Base-by-base conservation (phyloP, 176 grass and related monocot genomes). In the Juncus effusus region DNA sequence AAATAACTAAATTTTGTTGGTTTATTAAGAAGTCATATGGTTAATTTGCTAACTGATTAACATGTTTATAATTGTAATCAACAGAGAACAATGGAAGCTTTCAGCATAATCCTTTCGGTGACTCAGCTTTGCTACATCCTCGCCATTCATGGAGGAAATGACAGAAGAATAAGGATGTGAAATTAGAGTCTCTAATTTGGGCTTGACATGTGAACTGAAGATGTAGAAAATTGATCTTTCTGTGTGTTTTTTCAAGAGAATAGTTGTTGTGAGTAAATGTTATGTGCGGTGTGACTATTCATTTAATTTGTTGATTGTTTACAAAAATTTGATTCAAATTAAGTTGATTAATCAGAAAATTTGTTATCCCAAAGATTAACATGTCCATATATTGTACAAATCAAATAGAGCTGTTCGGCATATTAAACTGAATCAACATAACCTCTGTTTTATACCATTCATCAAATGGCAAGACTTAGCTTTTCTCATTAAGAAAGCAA, bases 71-170 rank as follows among this genome's bases (percentile, higher is more conserved):
- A 16, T 42, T 40, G 51, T 7, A 1, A 1, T 16, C 42, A 28
- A 37, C 85, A 97, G 94, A 87, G 75, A 42, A 89, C 80, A 45
- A 93, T 97, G 94, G 94, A 97, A 74, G 64, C 85, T 2, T 97
- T 93, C 79, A 75, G 77, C 36, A 93, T 97, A 59, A 80, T 84
- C 37, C 80, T 97, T 35, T 75, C 94, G 13, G 85, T 63, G 50
- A 97, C 83, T 42, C 88, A 97, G 68, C 66, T 97, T 38, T 16
- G 92, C 28, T 97, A 97, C 58, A 59, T 93, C 14, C 69, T 89
- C 16, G 75, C 60, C 3, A 97, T 97, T 42, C 83, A 82, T 55
- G 57, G 11, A 13, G 88, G 64, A 3, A 14, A 38, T 0, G 49
- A 78, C 1, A 81, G 78, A 14, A n/a, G 51, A 52, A 67, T 74